Evolutionary conservation across 1,284 basidiomycete species (phyloP), one percentile per base, ranked within the genome.

Genomic region (Sporisorium iseilematis-ciliati): DNA sequence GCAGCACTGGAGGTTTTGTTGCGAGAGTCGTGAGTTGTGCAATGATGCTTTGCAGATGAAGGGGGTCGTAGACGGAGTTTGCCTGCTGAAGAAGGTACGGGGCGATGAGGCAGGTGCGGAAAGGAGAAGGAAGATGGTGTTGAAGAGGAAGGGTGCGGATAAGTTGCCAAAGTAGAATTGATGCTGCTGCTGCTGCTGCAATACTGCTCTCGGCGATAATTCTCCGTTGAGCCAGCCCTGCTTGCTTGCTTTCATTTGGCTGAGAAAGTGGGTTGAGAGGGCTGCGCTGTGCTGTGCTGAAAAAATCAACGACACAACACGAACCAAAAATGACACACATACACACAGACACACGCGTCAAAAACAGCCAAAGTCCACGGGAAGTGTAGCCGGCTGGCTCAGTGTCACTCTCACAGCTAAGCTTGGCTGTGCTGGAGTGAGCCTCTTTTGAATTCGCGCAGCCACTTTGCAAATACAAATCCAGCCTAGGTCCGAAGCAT

Each of bases 161-260:
- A 26, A 26, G 31, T 20, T 21, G 2, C 26, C 26, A n/a, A 20
- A n/a, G 23, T 46, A 29, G 29, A 29, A 51, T 38, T 35, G 35
- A 23, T 14, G 35, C 35, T 38, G 35, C 35, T 16, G n/a, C n/a
- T n/a, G n/a, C n/a, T n/a, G n/a, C n/a, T n/a, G n/a, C n/a, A n/a
- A n/a, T n/a, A 14, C 35, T 38, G 43, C 7, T 38, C 55, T 57
- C 55, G 55, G 45, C 43, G 55, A 57, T 46, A 48, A 26, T 57
- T 29, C 55, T 57, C 45, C 45, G 55, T 48, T 14, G 29, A n/a
- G 42, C n/a, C 33, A 29, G 29, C n/a, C n/a, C n/a, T n/a, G n/a
- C 12, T 26, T 40, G n/a, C 25, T 48, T 25, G 40, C 40, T 23
- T 31, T 26, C 53, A 57, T 49, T 26, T 35, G 41, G 40, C 41